phyloP scores from a whole-genome alignment of 441 rosid species.

The Biscutella auriculata region DNA sequence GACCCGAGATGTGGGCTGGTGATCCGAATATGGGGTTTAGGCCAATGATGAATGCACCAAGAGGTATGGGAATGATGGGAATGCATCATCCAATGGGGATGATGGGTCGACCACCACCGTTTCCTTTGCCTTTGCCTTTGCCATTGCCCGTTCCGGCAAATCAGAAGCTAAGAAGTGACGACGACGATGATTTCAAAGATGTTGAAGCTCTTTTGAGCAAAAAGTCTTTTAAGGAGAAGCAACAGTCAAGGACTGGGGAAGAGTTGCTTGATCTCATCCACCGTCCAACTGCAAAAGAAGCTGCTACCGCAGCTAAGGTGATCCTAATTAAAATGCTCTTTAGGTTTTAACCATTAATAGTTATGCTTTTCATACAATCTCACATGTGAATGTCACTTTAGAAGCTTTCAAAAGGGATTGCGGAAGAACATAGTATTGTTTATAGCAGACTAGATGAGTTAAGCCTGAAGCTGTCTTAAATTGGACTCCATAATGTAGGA shows the following conservation, averaged over 20 bases:
- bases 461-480: not conserved
- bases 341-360: not conserved
- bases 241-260: constrained; percentile 84
- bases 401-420: not conserved
- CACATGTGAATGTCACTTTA: not conserved
- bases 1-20: constrained; percentile 61
- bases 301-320: constrained; percentile 89
- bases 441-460: not conserved
- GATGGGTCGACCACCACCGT: constrained; percentile 23
- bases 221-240: constrained; percentile 79
- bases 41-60: constrained; percentile 32
- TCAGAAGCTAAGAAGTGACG: constrained; percentile 53
- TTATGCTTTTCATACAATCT: not conserved
- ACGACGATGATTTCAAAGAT: constrained; percentile 85
- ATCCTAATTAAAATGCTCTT: not conserved
- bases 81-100: constrained; percentile 28
- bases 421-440: not conserved
- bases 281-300: constrained; percentile 86
- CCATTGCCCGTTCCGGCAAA: constrained; percentile 16
- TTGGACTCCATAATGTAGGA: not conserved
- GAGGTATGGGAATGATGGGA: constrained; percentile 32
- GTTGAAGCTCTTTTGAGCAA: constrained; percentile 76
- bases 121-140: constrained; percentile 17
- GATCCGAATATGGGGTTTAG: constrained; percentile 40
- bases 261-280: constrained; percentile 87